Conservation (phyloP, 306 rosid genomes). For the Styphnolobium japonicum region DNA sequence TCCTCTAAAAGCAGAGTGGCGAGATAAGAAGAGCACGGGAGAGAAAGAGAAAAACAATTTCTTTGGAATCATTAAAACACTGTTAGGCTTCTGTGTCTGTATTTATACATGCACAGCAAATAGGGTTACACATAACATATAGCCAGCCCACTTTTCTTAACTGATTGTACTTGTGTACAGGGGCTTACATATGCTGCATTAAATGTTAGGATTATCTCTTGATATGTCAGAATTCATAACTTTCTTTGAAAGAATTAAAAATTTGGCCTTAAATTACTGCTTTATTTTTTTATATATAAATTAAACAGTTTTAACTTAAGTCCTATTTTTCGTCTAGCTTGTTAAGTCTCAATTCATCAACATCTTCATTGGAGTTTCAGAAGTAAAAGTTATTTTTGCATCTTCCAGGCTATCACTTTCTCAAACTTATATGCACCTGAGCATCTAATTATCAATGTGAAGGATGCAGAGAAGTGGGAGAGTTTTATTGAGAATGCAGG, state of each 20-base stretch:
- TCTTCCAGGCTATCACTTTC: conserved; percentile 82
- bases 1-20: not conserved
- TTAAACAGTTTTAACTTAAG: not conserved
- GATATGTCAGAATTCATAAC: not conserved
- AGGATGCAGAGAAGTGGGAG: conserved; percentile 98
- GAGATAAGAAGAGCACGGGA: not conserved
- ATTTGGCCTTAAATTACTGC: not conserved
- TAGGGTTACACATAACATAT: not conserved
- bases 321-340: not conserved
- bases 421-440: conserved; percentile 96
- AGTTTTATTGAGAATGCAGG: conserved; percentile 95
- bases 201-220: not conserved
- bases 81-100: not conserved
- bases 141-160: too few species aligned
- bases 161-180: not conserved
- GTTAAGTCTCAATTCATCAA: not conserved
- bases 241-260: not conserved
- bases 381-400: conserved; percentile 15
- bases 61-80: not conserved
- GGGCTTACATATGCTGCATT: not conserved
- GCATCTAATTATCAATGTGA: conserved; percentile 86
- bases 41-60: not conserved
- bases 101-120: not conserved
- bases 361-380: not conserved
- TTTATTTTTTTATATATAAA: not conserved